phyloP scores from a whole-genome alignment of 75 land plant genomes.

The Sequoiadendron giganteum region DNA sequence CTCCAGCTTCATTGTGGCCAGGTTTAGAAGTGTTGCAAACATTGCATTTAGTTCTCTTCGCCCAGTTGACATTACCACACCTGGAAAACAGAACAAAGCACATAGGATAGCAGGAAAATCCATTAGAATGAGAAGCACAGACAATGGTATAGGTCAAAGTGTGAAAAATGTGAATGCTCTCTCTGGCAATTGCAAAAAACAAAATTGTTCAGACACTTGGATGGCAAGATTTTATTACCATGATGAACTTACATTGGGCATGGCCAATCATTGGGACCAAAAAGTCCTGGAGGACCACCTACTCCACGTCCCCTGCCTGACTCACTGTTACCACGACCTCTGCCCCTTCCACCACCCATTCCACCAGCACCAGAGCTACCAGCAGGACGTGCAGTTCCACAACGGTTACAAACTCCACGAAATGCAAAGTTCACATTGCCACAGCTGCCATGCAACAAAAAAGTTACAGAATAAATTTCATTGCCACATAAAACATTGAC shows the following conservation, averaged over 20 bases:
- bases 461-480: constrained; percentile 10
- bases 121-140: constrained; percentile 4
- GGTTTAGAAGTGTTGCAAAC: constrained; percentile 95
- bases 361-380: constrained; percentile 64
- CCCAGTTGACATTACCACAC: constrained; percentile 99
- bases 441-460: constrained; percentile 55
- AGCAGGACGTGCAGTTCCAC: constrained; percentile 90
- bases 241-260: constrained; percentile 86
- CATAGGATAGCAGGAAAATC: not conserved
- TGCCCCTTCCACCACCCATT: constrained; percentile 66
- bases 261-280: constrained; percentile 98
- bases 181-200: not conserved
- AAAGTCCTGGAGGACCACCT: constrained; percentile 79
- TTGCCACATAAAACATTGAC: not conserved
- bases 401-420: constrained; percentile 95
- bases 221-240: not conserved
- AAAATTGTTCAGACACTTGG: not conserved
- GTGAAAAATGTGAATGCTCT: not conserved
- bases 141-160: not conserved
- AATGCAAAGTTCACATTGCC: constrained; percentile 93
- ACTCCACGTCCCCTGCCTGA: constrained; percentile 40
- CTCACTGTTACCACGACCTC: constrained; percentile 60
- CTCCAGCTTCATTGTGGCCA: constrained; percentile 95
- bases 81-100: constrained; percentile 28
- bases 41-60: constrained; percentile 92